Percentiles rank a stretch among this genome's conserved stretches.
phyloP scores from a whole-genome alignment of 805 yeast species.

The Isabelozyma pseudorhagii region DNA sequence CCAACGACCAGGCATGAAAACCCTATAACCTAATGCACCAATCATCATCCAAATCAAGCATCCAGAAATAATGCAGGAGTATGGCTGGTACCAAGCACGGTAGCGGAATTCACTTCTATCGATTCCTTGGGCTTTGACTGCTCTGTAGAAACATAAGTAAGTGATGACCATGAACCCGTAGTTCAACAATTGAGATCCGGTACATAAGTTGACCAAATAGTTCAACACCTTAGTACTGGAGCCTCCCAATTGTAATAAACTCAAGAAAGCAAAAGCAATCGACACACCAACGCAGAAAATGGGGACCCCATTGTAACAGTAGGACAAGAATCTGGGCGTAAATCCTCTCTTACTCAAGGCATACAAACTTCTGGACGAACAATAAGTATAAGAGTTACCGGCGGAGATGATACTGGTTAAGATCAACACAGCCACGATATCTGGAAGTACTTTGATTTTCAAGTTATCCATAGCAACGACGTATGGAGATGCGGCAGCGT shows the following conservation, averaged over 20 bases:
- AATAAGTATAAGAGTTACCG: constrained; percentile 76
- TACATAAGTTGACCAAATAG: constrained; percentile 46
- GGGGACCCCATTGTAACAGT: constrained; percentile 69
- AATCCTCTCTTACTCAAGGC: constrained; percentile 69
- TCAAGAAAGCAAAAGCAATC: constrained; percentile 23
- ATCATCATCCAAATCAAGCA: constrained; percentile 32
- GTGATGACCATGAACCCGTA: constrained; percentile 44
- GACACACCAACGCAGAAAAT: constrained; percentile 46
- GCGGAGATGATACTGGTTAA: constrained; percentile 77
- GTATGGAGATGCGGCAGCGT: constrained; percentile 29
- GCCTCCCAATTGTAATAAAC: constrained; percentile 23
- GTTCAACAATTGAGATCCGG: constrained; percentile 46
- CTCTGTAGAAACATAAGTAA: constrained; percentile 41
- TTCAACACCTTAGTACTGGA: constrained; percentile 35
- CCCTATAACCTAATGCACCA: constrained; percentile 69
- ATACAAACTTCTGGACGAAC: constrained; percentile 65
- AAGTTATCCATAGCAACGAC: constrained; percentile 52
- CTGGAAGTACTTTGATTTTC: constrained; percentile 64
- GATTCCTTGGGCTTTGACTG: constrained; percentile 36
- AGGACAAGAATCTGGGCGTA: constrained; percentile 66
- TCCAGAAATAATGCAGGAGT: constrained; percentile 28
- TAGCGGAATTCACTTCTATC: constrained; percentile 38
- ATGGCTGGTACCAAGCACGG: constrained; percentile 44
- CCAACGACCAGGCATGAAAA: constrained; percentile 69
- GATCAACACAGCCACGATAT: constrained; percentile 74